Evolutionary conservation across 257 asterid species (phyloP).

Genomic region (Knoxia roxburghii): DNA sequence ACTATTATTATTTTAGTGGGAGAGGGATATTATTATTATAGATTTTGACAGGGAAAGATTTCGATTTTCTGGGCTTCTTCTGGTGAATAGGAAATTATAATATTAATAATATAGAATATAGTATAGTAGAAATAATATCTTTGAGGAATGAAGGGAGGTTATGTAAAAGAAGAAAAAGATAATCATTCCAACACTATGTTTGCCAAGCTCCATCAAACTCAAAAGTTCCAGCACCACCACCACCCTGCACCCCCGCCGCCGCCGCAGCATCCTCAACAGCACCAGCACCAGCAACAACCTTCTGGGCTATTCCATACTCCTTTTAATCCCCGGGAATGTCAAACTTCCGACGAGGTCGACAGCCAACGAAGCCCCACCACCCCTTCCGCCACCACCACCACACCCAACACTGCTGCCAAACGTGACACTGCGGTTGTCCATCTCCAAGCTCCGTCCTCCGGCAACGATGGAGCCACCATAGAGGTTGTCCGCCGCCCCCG

Average conservation of each 20-base stretch:
- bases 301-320: constrained; percentile 8
- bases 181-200: constrained; percentile 34
- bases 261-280: constrained; percentile 9
- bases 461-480: constrained; percentile 58
- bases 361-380: constrained; percentile 22
- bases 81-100: too few relatives aligned
- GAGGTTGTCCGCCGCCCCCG: constrained; percentile 80
- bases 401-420: not conserved
- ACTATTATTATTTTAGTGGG: not conserved
- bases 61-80: too few relatives aligned
- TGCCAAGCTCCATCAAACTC: constrained; percentile 42
- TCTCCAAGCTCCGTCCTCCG: constrained; percentile 17
- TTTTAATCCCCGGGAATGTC: constrained; percentile 22
- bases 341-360: constrained; percentile 34
- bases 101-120: too few relatives aligned
- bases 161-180: constrained; percentile 30
- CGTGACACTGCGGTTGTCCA: not conserved
- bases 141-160: constrained; percentile 38
- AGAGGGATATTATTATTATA: constrained; percentile 1
- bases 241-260: constrained; percentile 10
- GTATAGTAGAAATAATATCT: not conserved
- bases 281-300: constrained; percentile 9
- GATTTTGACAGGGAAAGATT: not conserved
- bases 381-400: constrained; percentile 9
- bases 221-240: constrained; percentile 24